Evolutionary conservation across 2,329 filamentous ascomycete species (phyloP).

Genomic region (Samsoniella hepiali): DNA sequence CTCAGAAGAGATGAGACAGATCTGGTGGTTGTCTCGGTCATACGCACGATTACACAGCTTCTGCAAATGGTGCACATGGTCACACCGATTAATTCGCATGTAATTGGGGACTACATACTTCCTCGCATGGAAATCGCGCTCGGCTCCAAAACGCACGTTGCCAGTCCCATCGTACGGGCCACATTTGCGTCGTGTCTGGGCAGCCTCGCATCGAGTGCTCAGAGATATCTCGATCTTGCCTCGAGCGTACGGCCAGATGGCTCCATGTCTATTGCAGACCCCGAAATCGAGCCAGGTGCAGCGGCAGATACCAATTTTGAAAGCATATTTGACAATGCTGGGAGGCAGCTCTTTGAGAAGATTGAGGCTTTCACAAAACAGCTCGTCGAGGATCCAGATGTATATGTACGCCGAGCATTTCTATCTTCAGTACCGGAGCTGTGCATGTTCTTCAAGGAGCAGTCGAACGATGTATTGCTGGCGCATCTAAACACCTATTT

Average conservation of each 20-base stretch:
- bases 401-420: slow-evolving; percentile 85
- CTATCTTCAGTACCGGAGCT: slow-evolving; percentile 86
- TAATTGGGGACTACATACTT: slow-evolving; percentile 66
- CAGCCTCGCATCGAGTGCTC: slow-evolving; percentile 80
- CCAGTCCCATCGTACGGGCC: slow-evolving; percentile 72
- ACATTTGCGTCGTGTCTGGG: slow-evolving; percentile 93
- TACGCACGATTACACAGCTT: slow-evolving; percentile 84
- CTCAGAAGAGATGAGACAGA: slow-evolving; percentile 74
- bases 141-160: slow-evolving; percentile 41
- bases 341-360: slow-evolving; percentile 73
- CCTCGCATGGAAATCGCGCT: slow-evolving; percentile 58
- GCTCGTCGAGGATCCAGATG: slow-evolving; percentile 80
- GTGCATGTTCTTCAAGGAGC: slow-evolving; percentile 91
- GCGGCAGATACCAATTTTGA: slow-evolving; percentile 70
- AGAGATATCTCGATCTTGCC: slow-evolving; percentile 84
- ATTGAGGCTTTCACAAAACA: slow-evolving; percentile 88
- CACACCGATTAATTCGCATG: slow-evolving; percentile 70
- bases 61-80: slow-evolving; percentile 84
- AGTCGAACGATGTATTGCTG: slow-evolving; percentile 91
- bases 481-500: slow-evolving; percentile 96
- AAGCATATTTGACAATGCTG: slow-evolving; percentile 83
- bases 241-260: slow-evolving; percentile 83
- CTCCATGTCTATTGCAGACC: slow-evolving; percentile 71
- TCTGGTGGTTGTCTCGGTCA: slow-evolving; percentile 78
- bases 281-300: slow-evolving; percentile 70